Conservation (phyloP, 2,329 filamentous ascomycete genomes). For the Nemania bipapillata region DNA sequence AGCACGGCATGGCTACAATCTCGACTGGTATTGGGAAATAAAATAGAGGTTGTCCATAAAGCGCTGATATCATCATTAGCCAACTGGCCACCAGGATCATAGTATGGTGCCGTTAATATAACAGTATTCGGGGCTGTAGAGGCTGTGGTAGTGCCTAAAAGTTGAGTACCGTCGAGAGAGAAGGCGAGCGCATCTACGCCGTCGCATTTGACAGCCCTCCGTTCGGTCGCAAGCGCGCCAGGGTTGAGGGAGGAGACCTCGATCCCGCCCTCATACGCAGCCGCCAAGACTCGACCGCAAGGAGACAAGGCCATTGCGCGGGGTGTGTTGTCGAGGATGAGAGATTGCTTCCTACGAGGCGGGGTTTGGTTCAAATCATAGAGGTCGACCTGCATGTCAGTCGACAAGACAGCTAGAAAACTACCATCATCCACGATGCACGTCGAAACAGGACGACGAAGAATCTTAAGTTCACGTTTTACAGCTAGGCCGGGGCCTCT, state of each 20-base stretch:
- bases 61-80: conserved; percentile 75
- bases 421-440: conserved; percentile 83
- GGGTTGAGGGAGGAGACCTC: conserved; percentile 81
- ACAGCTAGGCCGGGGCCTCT: conserved; percentile 69
- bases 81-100: conserved; percentile 74
- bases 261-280: conserved; percentile 87
- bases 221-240: conserved; percentile 71
- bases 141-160: conserved; percentile 78
- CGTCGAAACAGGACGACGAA: conserved; percentile 77
- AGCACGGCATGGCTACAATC: conserved; percentile 82
- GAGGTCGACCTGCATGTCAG: conserved; percentile 85
- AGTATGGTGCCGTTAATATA: conserved; percentile 81
- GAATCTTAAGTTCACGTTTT: conserved; percentile 80
- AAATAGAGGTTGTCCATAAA: conserved; percentile 85
- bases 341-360: conserved; percentile 76
- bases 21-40: conserved; percentile 82
- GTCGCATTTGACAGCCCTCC: conserved; percentile 81
- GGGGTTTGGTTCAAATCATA: conserved; percentile 75
- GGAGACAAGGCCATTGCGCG: conserved; percentile 83
- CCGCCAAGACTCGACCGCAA: conserved; percentile 81
- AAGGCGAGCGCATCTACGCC: conserved; percentile 79
- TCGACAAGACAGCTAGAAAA: conserved; percentile 81
- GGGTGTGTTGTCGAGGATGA: conserved; percentile 81
- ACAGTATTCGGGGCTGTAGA: conserved; percentile 75
- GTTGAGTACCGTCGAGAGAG: conserved; percentile 79